Conservation (phyloP, 1,139 yeast genomes). For the Barnettozyma hawaiiensis region DNA sequence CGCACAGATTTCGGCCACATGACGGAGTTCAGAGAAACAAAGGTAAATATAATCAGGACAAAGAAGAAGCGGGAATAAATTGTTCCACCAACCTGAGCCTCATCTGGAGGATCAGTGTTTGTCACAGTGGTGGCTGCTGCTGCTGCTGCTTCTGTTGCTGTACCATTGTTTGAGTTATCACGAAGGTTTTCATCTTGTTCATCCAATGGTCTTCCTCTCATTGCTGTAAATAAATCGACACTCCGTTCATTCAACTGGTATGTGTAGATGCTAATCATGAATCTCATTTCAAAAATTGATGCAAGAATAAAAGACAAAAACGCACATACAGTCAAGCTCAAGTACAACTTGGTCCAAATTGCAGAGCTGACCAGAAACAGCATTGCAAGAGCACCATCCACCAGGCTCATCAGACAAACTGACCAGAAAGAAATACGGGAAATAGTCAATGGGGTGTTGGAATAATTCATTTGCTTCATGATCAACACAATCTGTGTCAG, state of each 20-base stretch:
- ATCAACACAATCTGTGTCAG: slow-evolving; percentile 44
- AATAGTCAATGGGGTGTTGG: slow-evolving; percentile 76
- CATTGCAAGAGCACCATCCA: slow-evolving; percentile 67
- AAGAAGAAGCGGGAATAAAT: slow-evolving; percentile 61
- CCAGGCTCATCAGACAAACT: slow-evolving; percentile 46
- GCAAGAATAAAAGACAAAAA: slow-evolving; percentile 66
- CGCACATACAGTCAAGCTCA: slow-evolving; percentile 65
- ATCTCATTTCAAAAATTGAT: slow-evolving; percentile 72
- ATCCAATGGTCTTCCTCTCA: slow-evolving; percentile 48
- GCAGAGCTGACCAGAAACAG: slow-evolving; percentile 56
- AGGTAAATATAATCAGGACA: slow-evolving; percentile 50
- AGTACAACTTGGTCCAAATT: slow-evolving; percentile 49
- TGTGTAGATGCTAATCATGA: slow-evolving; percentile 60
- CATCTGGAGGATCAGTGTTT: slow-evolving; percentile 41
- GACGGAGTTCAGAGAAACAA: slow-evolving; percentile 51
- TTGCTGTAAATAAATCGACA: slow-evolving; percentile 54
- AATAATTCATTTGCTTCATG: slow-evolving; percentile 60
- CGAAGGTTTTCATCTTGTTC: slow-evolving; percentile 22
- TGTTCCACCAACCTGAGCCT: slow-evolving; percentile 52
- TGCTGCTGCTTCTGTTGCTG: slow-evolving; percentile 14
- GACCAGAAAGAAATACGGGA: slow-evolving; percentile 65
- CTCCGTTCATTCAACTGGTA: slow-evolving; percentile 73
- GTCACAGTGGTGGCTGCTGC: too few species aligned
- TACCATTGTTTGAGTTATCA: slow-evolving; percentile 10
- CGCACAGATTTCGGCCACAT: slow-evolving; percentile 62